Evolutionary conservation across 495 filamentous ascomycete genomes (phyloP), one percentile per base, ranked within the genome.

Genomic region (Melanomma pulvis-pyrius): DNA sequence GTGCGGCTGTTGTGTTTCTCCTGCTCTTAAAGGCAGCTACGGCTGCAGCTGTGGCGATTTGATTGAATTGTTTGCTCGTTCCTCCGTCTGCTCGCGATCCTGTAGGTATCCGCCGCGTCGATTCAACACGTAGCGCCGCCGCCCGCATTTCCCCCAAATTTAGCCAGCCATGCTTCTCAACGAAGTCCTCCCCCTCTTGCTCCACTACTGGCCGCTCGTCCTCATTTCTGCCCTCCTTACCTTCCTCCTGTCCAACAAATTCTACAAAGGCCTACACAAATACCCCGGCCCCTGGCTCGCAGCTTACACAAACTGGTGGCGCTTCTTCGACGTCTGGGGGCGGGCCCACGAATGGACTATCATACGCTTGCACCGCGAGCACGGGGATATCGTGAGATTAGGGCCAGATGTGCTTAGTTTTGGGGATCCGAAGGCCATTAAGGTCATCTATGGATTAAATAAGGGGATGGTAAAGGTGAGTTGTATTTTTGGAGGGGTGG

Each of bases 401-500:
- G 87, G 89, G 2, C 90, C 90, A 13, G 86, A 89, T 63, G 79
- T 80, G 0, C 74, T 92, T 24, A 88, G 87, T 0, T 89, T 92
- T 66, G 80, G 84, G 3, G 83, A 90, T 68, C 88, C 89, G 0
- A 80, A 81, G 54, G 86, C 88, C 13, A 76, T 92, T 50, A 90
- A 88, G 72, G 80, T 80, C 8, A 93, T 94, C 28, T 94, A 93
- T 71, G 88, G 91, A 1, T 79, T 92, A 60, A 92, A 92, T 71
- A 92, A 92, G 75, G 89, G 89, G n/a, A 91, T 91, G 72, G 79
- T 78, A 60, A 93, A 93, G 82, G 87, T 90, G 63, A 3, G 58
- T 61, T 26, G 24, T 29, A 2, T 44, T 44, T n/a, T 6, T 11
- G 9, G 17, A 3, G 9, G 9, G 39, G 39, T 44, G 13, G 9